Evolutionary conservation across 352 stramenopile genomes (phyloP), one percentile per base, ranked within the genome.

Genomic region (Phytophthora aleatoria): DNA sequence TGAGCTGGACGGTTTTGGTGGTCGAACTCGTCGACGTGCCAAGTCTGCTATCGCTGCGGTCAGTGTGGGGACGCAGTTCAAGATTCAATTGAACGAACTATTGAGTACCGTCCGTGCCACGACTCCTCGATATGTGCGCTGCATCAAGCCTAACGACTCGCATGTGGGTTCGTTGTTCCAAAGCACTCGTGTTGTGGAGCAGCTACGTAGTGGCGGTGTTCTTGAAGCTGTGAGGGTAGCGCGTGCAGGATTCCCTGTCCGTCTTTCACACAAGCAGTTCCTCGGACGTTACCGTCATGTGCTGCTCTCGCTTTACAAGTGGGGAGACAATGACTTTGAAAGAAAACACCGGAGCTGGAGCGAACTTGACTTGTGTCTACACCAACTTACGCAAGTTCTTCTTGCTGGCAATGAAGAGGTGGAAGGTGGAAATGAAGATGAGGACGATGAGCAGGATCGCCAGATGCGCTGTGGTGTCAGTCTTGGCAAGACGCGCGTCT

Each of bases 111-210:
- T 99, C 42, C 92, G 97, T 27, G 78, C 78, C 24, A 99, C 97
- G 6, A 87, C 91, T 26, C 97, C 97, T 41, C 97, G 99, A 77
- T 99, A 99, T 76, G 95, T 99, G 55, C 95, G 97, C 57, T 99
- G 98, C 71, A 90, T 99, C 38, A 99, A 99, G 69, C 97, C 98
- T 31, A 99, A 99, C 69, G 95, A 99, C 75, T 59, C 38, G 1
- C 90, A 90, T 51, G 63, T 76, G 30, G 59, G 71, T n/a, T 78
- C 77, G 2, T 43, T 72, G 20, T 99, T 99, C 63, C 45, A 82
- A 42, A 79, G 74, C 13, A 58, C 63, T 6, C 82, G 87, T 36
- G 82, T 96, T 10, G 79, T 95, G 7, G 88, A 96, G 47, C 90
- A 97, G 57, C 68, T 97, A 11, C 83, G 85, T 27, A 94, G 87